phyloP scores from a whole-genome alignment of 192 early-diverging fungal genomes.

The Dispira simplex region DNA sequence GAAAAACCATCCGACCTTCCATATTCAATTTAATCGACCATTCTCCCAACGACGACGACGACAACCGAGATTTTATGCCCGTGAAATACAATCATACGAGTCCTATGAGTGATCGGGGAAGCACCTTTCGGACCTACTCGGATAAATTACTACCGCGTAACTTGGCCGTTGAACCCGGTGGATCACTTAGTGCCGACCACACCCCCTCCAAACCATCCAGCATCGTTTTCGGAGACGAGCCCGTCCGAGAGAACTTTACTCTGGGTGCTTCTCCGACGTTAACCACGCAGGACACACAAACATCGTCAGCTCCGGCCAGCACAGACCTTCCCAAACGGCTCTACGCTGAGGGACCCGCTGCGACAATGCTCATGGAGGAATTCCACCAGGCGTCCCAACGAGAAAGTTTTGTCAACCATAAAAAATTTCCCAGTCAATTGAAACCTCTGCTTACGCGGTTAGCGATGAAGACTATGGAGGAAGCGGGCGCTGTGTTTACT shows the following conservation, averaged over 20 bases:
- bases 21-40: conserved; percentile 8
- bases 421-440: not conserved
- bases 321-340: no score
- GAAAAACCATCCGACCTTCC: not conserved
- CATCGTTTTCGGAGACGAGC: no score
- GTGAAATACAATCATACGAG: not conserved
- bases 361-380: not conserved
- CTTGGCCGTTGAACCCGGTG: not conserved
- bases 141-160: not conserved
- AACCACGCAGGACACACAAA: not conserved
- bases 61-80: not conserved
- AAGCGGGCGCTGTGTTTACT: not conserved
- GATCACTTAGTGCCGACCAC: not conserved
- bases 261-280: not conserved
- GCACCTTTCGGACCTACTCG: not conserved
- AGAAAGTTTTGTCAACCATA: not conserved
- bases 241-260: not conserved
- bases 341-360: not conserved
- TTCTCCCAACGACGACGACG: conserved; percentile 7
- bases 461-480: not conserved
- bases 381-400: not conserved
- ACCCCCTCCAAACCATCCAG: not conserved
- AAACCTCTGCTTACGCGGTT: not conserved
- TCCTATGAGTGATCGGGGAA: not conserved
- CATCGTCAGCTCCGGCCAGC: no score